Evolutionary conservation across 2,329 filamentous ascomycete species (phyloP), one percentile per base, ranked within the genome.

Genomic region (Paracorniculantispora psalliotae): DNA sequence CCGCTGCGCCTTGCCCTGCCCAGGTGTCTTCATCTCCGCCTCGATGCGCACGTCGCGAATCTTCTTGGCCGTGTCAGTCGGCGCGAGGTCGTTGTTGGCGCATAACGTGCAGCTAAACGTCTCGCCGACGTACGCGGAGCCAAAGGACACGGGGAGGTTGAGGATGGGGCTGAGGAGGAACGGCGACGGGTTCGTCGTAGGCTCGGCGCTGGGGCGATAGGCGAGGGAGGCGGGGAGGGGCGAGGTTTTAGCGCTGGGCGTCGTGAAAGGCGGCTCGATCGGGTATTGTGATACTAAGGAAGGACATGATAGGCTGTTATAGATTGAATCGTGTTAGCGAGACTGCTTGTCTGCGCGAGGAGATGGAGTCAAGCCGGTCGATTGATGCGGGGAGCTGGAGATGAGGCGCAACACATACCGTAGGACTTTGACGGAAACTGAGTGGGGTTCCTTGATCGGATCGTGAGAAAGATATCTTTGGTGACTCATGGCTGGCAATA

Each of bases 11-110:
- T 74, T 67, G 25, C 73, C 71, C 21, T 66, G 61, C n/a, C 78
- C 78, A 7, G 94, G 93, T 0, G 92, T 96, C 76, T 97, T 96
- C 88, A 99, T 96, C 74, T 97, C 92, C 0, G 92, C 94, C 59
- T 90, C 84, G 67, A 97, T 91, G 57, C 86, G 84, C 55, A 97
- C 88, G 59, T 89, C 89, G 62, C 85, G 88, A 43, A 96, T 86
- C 56, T 78, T 78, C 63, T 79, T 82, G 33, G 43, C 64, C 63
- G 59, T 33, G 44, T 50, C 44, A 56, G 60, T 67, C 64, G 50
- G 41, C 62, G 5, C 41, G 0, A 70, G 62, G 75, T 97, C 93
- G 71, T 97, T 93, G 77, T 96, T 97, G n/a, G 90, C 92, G 75
- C 92, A 96, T 23, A 97, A 81, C 1, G 93, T 96, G 75, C 94